Evolutionary conservation across 257 asterid species (phyloP).

Genomic region (Solanum neorickii): DNA sequence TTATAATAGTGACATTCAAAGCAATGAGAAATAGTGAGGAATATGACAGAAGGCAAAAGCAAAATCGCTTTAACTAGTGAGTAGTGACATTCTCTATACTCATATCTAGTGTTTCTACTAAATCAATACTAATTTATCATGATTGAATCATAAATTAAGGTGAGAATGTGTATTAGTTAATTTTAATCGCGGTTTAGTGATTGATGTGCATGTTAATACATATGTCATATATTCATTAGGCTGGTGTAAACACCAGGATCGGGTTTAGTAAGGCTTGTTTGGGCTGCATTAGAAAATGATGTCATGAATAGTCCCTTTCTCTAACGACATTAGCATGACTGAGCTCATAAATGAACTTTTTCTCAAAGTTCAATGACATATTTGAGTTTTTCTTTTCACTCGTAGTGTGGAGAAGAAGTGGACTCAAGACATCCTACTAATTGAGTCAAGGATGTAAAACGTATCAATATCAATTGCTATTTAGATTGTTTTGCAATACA

Average conservation of each 20-base stretch:
- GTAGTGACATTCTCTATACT: neutral
- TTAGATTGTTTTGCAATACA: neutral
- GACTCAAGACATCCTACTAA: neutral
- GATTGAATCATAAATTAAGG: neutral
- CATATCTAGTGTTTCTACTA: neutral
- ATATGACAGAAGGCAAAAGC: neutral
- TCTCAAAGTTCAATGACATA: too few relatives aligned
- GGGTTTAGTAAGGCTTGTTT: neutral
- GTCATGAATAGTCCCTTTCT: too few relatives aligned
- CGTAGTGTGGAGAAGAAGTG: neutral
- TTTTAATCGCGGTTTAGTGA: neutral
- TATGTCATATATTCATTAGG: neutral
- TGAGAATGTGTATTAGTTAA: neutral
- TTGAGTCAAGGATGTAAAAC: neutral
- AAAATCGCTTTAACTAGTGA: neutral
- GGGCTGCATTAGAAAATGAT: neutral
- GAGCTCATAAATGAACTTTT: too few relatives aligned
- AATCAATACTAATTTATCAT: neutral
- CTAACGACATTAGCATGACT: too few relatives aligned
- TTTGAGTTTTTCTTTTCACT: too few relatives aligned
- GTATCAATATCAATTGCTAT: neutral
- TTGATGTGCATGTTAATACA: neutral
- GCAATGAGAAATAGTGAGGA: too few relatives aligned
- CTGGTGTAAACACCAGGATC: neutral
- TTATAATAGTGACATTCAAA: neutral